These are phyloP conservation scores for Monosporascus sp. DNA, from an alignment of 2,329 filamentous ascomycete genomes.

Conservation along the genomic window DNA sequence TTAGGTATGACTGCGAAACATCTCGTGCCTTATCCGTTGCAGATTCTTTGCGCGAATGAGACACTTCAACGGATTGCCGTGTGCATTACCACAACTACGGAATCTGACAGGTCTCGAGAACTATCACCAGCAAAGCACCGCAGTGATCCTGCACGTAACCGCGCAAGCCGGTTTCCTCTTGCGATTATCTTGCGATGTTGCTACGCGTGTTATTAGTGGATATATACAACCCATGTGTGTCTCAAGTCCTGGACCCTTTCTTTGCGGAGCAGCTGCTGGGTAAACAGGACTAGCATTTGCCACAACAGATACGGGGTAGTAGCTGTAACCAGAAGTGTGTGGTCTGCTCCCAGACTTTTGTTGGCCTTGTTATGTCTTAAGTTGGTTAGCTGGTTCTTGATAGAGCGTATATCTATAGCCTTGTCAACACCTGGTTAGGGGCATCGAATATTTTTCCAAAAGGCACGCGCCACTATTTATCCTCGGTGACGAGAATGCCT, in stretches of 20 bases:
- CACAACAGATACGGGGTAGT: too few species aligned
- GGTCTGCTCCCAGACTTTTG: neutral
- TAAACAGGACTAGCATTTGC: neutral
- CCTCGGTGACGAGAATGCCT: too few species aligned
- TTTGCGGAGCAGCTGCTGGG: neutral
- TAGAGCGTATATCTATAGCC: neutral
- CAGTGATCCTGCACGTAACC: neutral
- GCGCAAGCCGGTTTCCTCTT: neutral
- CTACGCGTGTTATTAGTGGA: neutral
- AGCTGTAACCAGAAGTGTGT: neutral
- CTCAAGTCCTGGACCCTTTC: neutral
- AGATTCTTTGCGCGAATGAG: neutral
- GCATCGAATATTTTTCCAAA: neutral
- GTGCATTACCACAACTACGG: neutral
- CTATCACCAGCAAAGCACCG: neutral
- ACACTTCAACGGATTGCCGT: neutral
- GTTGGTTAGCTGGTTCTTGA: neutral
- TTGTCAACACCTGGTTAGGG: too few species aligned
- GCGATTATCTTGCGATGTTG: neutral
- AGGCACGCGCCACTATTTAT: neutral
- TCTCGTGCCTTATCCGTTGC: too few species aligned
- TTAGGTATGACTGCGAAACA: too few species aligned
- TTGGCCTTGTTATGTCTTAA: neutral
- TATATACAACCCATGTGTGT: neutral
- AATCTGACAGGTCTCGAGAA: neutral